These are phyloP conservation scores for Orbilia brochopaga DNA, from an alignment of 2,329 filamentous ascomycete species.

Conservation along the genomic window DNA sequence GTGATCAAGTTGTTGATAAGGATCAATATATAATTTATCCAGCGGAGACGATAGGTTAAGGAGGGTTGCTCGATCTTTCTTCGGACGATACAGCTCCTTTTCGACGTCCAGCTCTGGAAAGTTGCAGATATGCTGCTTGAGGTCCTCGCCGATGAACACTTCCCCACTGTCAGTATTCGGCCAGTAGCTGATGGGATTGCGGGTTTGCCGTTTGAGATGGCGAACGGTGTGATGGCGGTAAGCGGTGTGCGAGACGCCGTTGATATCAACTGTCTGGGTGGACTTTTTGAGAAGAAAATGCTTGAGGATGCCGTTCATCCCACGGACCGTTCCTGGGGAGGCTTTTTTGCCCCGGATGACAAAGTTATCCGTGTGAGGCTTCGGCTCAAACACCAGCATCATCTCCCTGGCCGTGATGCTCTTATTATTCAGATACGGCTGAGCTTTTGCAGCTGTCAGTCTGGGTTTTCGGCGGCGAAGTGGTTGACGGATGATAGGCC, in stretches of 20 bases:
- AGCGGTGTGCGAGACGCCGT: conserved; percentile 8
- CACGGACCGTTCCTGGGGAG: conserved; percentile 1
- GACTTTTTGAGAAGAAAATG: conserved; percentile 6
- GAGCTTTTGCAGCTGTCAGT: too few species aligned
- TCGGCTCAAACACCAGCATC: background rate
- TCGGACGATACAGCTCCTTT: conserved; percentile 18
- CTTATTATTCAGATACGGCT: too few species aligned
- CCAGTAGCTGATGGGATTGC: conserved; percentile 27
- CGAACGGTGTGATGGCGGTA: conserved; percentile 20
- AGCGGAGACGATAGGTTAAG: too few species aligned
- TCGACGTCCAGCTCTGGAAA: conserved; percentile 19
- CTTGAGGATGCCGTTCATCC: conserved; percentile 8
- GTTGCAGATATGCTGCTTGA: conserved; percentile 19
- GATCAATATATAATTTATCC: too few species aligned
- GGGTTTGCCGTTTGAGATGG: conserved; percentile 13
- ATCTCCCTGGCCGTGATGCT: conserved; percentile 12
- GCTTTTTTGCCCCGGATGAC: conserved; percentile 3
- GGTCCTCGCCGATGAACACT: conserved; percentile 10
- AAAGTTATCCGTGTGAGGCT: background rate
- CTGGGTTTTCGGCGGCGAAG: too few species aligned
- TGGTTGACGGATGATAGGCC: too few species aligned
- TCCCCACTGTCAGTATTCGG: conserved; percentile 11
- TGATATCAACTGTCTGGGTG: background rate
- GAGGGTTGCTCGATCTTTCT: conserved; percentile 10
- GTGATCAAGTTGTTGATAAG: too few species aligned